These are phyloP conservation scores for Carnegiea gigantea DNA, from an alignment of 179 eudicot species.

Conservation along the genomic window DNA sequence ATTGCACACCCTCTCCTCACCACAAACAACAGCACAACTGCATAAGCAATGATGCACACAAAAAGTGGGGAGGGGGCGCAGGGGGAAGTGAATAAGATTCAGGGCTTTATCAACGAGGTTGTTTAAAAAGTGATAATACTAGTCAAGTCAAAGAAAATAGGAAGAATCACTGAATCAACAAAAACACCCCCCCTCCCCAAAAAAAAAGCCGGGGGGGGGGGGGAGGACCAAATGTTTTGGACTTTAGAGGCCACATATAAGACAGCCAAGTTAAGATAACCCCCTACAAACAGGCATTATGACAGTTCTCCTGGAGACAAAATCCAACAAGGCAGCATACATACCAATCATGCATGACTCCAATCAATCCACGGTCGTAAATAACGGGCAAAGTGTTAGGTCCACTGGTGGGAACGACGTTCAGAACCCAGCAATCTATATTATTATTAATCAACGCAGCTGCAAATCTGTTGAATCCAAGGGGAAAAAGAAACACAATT, in stretches of 20 bases:
- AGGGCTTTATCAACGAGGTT: neutral
- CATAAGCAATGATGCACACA: neutral
- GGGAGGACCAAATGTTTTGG: neutral
- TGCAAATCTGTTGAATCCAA: slow-evolving; percentile 66
- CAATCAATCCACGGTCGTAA: slow-evolving; percentile 93
- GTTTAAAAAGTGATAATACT: neutral
- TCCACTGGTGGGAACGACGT: slow-evolving; percentile 93
- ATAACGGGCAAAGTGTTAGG: slow-evolving; percentile 92
- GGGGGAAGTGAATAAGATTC: neutral
- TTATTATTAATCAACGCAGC: slow-evolving; percentile 65
- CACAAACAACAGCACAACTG: neutral
- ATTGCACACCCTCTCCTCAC: neutral
- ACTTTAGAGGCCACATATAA: neutral
- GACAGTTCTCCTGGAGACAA: neutral
- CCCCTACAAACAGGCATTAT: neutral
- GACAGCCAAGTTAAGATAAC: neutral
- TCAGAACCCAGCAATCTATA: slow-evolving; percentile 89
- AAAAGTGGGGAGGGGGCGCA: neutral
- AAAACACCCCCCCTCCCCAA: neutral
- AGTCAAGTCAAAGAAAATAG: neutral
- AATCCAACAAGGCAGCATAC: slow-evolving; percentile 1
- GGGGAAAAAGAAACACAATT: neutral
- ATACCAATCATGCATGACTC: slow-evolving; percentile 99
- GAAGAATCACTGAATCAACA: neutral
- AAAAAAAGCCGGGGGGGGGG: neutral